phyloP scores from a whole-genome alignment of 495 filamentous ascomycete genomes.

The Sabuloglossum arenarium region DNA sequence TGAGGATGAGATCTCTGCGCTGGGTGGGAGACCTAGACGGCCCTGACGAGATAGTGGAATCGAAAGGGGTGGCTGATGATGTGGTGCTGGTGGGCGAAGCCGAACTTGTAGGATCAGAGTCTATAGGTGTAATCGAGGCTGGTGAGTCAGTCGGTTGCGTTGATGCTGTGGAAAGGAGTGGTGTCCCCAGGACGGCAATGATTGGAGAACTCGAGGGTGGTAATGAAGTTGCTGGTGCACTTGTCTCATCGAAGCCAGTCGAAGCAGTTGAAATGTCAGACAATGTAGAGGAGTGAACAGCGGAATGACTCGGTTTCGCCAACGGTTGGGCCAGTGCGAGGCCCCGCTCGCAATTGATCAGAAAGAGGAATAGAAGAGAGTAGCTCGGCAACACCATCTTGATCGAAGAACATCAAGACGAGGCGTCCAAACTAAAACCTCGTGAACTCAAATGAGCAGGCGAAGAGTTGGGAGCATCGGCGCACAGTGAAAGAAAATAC shows the following conservation, averaged over 20 bases:
- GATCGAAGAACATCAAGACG: background rate
- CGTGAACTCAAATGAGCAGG: background rate
- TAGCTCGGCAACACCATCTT: background rate
- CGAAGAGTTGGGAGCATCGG: background rate
- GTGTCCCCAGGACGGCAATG: background rate
- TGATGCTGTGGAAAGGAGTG: background rate
- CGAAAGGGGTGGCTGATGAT: background rate
- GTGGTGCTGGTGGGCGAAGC: background rate
- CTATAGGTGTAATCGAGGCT: background rate
- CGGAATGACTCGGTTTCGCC: background rate
- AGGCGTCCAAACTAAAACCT: background rate
- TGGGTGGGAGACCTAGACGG: background rate
- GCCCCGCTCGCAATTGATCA: background rate
- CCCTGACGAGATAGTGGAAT: background rate
- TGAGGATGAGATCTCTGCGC: background rate
- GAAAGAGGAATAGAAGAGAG: background rate
- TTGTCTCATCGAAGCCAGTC: background rate
- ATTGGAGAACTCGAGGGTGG: background rate
- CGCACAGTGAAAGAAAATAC: background rate
- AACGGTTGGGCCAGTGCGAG: background rate
- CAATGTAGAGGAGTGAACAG: background rate
- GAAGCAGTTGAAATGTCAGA: background rate
- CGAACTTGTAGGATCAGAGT: background rate
- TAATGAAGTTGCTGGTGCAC: background rate
- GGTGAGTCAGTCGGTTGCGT: background rate